Percentiles rank a stretch among this genome's conserved stretches.
These are phyloP conservation scores for Termitomyces bulborhizus DNA, from an alignment of 768 basidiomycete species.

Conservation along the genomic window DNA sequence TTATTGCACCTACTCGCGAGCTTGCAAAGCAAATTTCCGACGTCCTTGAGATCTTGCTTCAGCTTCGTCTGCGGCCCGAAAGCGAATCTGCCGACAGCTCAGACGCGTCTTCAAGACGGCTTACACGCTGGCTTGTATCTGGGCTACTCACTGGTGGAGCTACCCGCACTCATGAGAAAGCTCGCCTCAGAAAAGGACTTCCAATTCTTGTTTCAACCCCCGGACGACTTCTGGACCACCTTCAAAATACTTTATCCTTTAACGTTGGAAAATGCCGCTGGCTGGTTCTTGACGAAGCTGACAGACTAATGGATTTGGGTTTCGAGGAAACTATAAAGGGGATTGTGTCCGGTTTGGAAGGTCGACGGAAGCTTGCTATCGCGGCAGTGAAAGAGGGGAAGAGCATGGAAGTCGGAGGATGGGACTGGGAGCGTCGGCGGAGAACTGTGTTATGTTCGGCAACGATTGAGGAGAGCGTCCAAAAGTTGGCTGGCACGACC, in stretches of 20 bases:
- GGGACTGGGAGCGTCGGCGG: constrained; percentile 76
- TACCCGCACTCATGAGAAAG: constrained; percentile 92
- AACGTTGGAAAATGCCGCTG: constrained; percentile 91
- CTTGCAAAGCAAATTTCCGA: constrained; percentile 96
- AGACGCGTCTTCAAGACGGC: constrained; percentile 33
- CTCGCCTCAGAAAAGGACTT: constrained; percentile 86
- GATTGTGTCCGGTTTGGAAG: constrained; percentile 83
- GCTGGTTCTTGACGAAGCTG: constrained; percentile 96
- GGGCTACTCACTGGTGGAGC: constrained; percentile 93
- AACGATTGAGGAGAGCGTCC: constrained; percentile 92
- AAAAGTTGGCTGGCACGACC: constrained; percentile 83
- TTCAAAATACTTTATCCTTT: constrained; percentile 92
- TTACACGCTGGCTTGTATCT: constrained; percentile 91
- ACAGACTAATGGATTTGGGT: constrained; percentile 95
- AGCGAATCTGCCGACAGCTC: constrained; percentile 46
- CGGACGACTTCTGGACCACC: constrained; percentile 90
- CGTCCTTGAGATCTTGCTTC: constrained; percentile 79
- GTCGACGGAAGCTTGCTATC: constrained; percentile 66
- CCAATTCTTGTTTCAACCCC: constrained; percentile 96
- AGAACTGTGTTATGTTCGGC: constrained; percentile 94
- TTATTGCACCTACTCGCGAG: constrained; percentile 93
- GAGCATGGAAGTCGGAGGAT: constrained; percentile 70
- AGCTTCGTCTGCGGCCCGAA: constrained; percentile 61
- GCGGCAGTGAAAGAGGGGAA: constrained; percentile 63
- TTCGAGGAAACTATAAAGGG: constrained; percentile 95